Evolutionary conservation across 345 rosid species (phyloP).

Genomic region (Citrus unshiu): DNA sequence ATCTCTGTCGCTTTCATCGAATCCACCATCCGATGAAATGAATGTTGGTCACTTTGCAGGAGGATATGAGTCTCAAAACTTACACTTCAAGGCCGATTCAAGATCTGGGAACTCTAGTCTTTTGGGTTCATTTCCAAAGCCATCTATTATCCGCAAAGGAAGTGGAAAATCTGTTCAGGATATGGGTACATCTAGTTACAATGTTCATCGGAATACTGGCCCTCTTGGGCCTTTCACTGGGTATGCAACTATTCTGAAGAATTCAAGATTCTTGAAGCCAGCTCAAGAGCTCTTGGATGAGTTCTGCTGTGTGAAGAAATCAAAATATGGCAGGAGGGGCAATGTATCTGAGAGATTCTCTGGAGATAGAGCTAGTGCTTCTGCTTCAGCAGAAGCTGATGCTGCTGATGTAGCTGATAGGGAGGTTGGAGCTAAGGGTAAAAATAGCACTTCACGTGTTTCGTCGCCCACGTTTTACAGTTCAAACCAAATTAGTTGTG

Average conservation of each 20-base stretch:
- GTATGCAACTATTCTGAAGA: constrained; percentile 58
- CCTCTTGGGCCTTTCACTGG: constrained; percentile 83
- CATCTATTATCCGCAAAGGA: constrained; percentile 18
- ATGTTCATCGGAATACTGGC: constrained; percentile 27
- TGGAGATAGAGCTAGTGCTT: constrained; percentile 19
- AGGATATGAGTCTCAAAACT: constrained; percentile 13
- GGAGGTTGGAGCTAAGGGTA: constrained; percentile 12
- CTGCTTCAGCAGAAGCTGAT: constrained; percentile 14
- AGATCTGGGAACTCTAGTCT: constrained; percentile 5
- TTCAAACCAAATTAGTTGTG: constrained; percentile 24
- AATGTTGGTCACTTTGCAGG: constrained; percentile 19
- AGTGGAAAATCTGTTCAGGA: constrained; percentile 32
- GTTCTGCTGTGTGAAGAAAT: constrained; percentile 23
- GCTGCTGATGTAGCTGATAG: constrained; percentile 9
- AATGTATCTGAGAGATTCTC: constrained; percentile 15
- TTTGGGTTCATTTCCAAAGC: constrained; percentile 18
- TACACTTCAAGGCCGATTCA: constrained; percentile 3
- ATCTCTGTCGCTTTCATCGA: constrained; percentile 53
- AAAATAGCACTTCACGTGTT: constrained; percentile 8
- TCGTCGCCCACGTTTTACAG: constrained; percentile 21
- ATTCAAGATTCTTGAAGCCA: constrained; percentile 54
- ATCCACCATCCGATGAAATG: constrained; percentile 20
- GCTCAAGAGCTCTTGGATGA: constrained; percentile 51
- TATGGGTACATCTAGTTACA: constrained; percentile 13
- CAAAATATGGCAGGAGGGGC: constrained; percentile 3